Evolutionary conservation across 164 flowering plant genomes (phyloP).

Genomic region (Warburgia ugandensis): DNA sequence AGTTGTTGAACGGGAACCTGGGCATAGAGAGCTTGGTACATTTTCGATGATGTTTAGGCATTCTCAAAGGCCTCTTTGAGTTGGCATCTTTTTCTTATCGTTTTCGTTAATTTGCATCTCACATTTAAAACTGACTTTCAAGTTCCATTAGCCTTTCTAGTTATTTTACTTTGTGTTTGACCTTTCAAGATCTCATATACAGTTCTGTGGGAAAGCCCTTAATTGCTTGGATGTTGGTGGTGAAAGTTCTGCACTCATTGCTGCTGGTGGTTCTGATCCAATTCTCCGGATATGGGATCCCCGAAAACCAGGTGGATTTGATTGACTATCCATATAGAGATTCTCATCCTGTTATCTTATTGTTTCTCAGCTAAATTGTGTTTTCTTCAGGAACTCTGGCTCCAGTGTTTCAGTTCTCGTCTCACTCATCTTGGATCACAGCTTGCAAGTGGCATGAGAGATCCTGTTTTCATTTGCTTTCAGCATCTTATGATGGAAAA

Average conservation of each 20-base stretch:
- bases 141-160: no score
- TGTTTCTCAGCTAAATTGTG: not conserved
- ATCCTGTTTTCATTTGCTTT: conserved; percentile 76
- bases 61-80: no score
- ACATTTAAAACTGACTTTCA: no score
- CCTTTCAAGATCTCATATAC: not conserved
- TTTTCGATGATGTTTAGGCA: no score
- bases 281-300: conserved; percentile 93
- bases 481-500: conserved; percentile 93
- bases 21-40: no score
- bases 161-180: not conserved
- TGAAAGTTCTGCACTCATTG: conserved; percentile 77
- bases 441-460: conserved; percentile 89
- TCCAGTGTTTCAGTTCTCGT: conserved; percentile 74
- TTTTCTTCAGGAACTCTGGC: conserved; percentile 59
- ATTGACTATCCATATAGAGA: not conserved
- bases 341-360: no score
- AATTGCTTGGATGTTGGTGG: conserved; percentile 87
- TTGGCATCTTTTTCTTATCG: no score
- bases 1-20: no score
- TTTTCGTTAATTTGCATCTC: no score
- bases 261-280: conserved; percentile 92
- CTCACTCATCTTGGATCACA: conserved; percentile 82
- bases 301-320: conserved; percentile 72
- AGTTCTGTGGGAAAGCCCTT: conserved; percentile 74